phyloP scores from a whole-genome alignment of 805 yeast species.

The Teunomyces pallodes region DNA sequence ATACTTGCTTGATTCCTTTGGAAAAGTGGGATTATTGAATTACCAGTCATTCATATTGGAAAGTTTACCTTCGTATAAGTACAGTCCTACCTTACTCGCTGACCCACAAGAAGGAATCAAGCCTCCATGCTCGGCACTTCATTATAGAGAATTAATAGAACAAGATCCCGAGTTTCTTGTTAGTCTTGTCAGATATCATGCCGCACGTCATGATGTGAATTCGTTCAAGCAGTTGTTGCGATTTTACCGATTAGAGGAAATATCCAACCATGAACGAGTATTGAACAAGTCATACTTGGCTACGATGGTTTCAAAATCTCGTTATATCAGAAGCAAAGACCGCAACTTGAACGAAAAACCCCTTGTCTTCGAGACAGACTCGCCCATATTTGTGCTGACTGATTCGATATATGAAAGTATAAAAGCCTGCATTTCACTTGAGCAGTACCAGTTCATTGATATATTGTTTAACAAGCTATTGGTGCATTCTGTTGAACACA shows the following conservation, averaged over 20 bases:
- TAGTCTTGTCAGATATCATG: slow-evolving; percentile 25
- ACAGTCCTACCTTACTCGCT: slow-evolving; percentile 20
- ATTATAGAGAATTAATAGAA: slow-evolving; percentile 25
- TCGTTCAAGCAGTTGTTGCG: slow-evolving; percentile 25
- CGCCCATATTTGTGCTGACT: slow-evolving; percentile 16
- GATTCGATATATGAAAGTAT: slow-evolving; percentile 26
- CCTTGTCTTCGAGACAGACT: slow-evolving; percentile 8
- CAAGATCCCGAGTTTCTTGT: slow-evolving; percentile 28
- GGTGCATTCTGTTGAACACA: slow-evolving; percentile 18
- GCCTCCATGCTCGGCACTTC: slow-evolving; percentile 15
- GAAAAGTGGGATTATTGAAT: slow-evolving; percentile 16
- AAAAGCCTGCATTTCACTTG: slow-evolving; percentile 24
- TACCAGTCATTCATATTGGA: slow-evolving; percentile 29
- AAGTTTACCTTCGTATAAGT: slow-evolving; percentile 21
- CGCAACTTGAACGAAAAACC: slow-evolving; percentile 8
- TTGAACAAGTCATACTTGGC: slow-evolving; percentile 17
- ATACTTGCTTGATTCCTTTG: slow-evolving; percentile 25
- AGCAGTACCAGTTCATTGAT: slow-evolving; percentile 29
- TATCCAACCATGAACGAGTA: slow-evolving; percentile 19
- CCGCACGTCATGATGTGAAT: slow-evolving; percentile 14
- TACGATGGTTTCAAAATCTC: slow-evolving; percentile 26
- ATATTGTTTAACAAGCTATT: slow-evolving; percentile 31
- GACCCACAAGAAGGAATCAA: slow-evolving; percentile 7
- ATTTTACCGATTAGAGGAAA: slow-evolving; percentile 24
- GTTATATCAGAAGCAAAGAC: slow-evolving; percentile 10